A percentile compares a stretch with the other conserved stretches of the same genome.
phyloP scores from a whole-genome alignment of 352 stramenopile genomes.

The Globisporangium mamillatum region DNA sequence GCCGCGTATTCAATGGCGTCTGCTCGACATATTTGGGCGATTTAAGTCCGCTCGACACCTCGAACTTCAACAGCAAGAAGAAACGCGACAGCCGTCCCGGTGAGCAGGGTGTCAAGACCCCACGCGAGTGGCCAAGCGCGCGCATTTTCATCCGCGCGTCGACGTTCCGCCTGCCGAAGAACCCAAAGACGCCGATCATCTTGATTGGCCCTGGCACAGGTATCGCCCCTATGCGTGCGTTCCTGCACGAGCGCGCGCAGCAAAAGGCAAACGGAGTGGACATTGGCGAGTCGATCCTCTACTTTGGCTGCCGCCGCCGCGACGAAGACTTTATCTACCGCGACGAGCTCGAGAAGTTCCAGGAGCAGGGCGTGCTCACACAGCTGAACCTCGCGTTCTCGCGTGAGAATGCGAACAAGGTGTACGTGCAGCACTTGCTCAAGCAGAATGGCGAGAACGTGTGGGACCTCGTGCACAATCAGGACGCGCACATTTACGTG shows the following conservation, averaged over 20 bases:
- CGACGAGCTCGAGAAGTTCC: constrained; percentile 89
- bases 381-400: constrained; percentile 95
- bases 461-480: constrained; percentile 55
- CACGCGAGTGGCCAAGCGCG: constrained; percentile 62
- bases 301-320: constrained; percentile 86
- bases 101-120: constrained; percentile 67
- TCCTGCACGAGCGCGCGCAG: constrained; percentile 93
- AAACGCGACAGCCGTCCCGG: constrained; percentile 69
- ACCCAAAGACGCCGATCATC: constrained; percentile 91
- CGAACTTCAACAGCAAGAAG: constrained; percentile 61
- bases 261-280: constrained; percentile 50
- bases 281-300: constrained; percentile 91
- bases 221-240: constrained; percentile 96
- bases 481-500: constrained; percentile 94
- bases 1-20: constrained; percentile 89
- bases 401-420: constrained; percentile 91
- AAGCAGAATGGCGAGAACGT: constrained; percentile 61
- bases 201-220: constrained; percentile 95
- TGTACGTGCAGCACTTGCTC: constrained; percentile 98
- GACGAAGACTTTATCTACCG: constrained; percentile 91
- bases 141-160: constrained; percentile 94
- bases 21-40: constrained; percentile 92
- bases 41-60: constrained; percentile 41
- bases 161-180: constrained; percentile 91
- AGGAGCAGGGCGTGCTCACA: constrained; percentile 82